A percentile compares a stretch with the other conserved stretches of the same genome.
Evolutionary conservation across 2,329 filamentous ascomycete genomes (phyloP).

Genomic region (Ceratocystis papillata): DNA sequence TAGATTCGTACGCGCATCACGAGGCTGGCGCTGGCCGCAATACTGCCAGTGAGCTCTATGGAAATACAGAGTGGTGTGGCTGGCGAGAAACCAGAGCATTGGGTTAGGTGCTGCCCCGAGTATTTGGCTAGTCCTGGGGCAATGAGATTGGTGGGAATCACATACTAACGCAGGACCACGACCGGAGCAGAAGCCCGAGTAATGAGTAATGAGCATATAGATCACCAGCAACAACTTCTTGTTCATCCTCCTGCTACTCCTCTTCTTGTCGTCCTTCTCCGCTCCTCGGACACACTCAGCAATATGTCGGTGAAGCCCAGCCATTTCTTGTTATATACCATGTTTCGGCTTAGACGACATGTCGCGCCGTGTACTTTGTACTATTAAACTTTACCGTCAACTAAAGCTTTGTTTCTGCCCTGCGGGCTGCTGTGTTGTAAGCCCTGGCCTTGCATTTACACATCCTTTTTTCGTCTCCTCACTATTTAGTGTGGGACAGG

Average conservation of each 20-base stretch:
- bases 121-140: not conserved
- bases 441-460: not conserved
- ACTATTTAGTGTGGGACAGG: not conserved
- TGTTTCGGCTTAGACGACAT: conserved; percentile 11
- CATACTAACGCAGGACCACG: too few species aligned
- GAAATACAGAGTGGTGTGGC: not conserved
- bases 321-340: conserved; percentile 2
- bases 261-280: not conserved
- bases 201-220: too few species aligned
- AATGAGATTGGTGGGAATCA: not conserved
- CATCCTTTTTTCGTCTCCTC: not conserved
- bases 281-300: not conserved
- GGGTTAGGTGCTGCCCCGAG: not conserved
- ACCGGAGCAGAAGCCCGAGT: too few species aligned
- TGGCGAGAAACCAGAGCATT: not conserved
- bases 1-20: not conserved
- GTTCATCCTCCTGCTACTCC: too few species aligned
- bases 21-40: not conserved
- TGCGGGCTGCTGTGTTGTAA: not conserved
- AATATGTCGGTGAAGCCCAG: conserved; percentile 7
- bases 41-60: not conserved
- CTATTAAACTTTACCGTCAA: not conserved
- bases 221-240: too few species aligned
- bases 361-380: conserved; percentile 5
- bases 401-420: not conserved